phyloP scores from a whole-genome alignment of 805 yeast species.

The Metschnikowia colocasiae region DNA sequence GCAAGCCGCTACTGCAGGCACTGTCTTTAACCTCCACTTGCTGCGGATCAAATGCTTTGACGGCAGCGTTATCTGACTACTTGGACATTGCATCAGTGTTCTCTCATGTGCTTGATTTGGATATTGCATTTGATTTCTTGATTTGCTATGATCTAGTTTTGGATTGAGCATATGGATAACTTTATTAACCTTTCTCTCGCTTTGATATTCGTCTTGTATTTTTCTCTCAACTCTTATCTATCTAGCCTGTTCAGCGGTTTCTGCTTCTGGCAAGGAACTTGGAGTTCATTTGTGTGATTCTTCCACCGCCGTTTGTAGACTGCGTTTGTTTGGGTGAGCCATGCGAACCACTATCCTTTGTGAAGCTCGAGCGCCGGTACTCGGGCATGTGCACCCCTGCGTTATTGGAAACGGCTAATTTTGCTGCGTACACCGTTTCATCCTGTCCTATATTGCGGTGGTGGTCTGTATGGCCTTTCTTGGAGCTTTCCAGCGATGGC shows the following conservation, averaged over 20 bases:
- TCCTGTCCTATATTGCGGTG: slow-evolving; percentile 10
- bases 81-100: no score
- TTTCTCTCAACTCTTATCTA: not conserved
- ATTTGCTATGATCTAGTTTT: not conserved
- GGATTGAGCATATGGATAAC: not conserved
- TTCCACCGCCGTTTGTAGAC: slow-evolving; percentile 10
- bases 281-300: slow-evolving; percentile 57
- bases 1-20: slow-evolving; percentile 1
- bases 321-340: not conserved
- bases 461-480: slow-evolving; percentile 24
- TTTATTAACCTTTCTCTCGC: no score
- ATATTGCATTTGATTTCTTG: not conserved
- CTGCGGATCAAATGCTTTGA: not conserved
- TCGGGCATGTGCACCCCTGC: slow-evolving; percentile 21
- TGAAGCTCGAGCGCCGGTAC: slow-evolving; percentile 36
- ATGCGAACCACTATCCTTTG: slow-evolving; percentile 8
- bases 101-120: not conserved
- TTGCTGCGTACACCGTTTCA: slow-evolving; percentile 42
- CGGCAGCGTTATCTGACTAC: no score
- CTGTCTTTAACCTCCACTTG: not conserved
- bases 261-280: slow-evolving; percentile 56
- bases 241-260: slow-evolving; percentile 18
- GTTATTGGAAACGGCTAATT: slow-evolving; percentile 38
- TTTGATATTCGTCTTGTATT: not conserved
- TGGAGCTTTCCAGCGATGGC: slow-evolving; percentile 3